A percentile compares a stretch with the other conserved stretches of the same genome.
These are phyloP conservation scores for Sequoiadendron giganteum DNA, from an alignment of 75 land plant genomes.

Conservation along the genomic window DNA sequence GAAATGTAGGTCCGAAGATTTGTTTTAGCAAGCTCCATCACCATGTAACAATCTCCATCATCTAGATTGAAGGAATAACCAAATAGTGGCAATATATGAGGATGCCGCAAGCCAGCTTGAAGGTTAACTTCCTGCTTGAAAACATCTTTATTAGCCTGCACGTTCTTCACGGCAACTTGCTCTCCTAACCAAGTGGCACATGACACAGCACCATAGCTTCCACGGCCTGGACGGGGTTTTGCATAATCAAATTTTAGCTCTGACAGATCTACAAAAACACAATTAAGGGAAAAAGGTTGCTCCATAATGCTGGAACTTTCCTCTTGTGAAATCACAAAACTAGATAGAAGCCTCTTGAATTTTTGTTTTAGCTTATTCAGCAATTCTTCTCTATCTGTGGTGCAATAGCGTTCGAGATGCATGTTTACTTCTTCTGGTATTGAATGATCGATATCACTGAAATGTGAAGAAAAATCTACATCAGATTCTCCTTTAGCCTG, in stretches of 20 bases:
- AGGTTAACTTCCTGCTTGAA: not conserved
- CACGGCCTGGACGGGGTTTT: not conserved
- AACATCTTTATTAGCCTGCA: not conserved
- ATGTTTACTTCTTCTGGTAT: not conserved
- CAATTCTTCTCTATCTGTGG: not conserved
- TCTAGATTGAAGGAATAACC: not conserved
- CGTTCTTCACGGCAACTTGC: not conserved
- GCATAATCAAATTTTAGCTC: not conserved
- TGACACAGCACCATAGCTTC: slow-evolving; percentile 4
- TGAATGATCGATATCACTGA: not conserved
- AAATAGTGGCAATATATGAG: not conserved
- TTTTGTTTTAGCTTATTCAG: not conserved
- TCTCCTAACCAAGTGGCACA: not conserved
- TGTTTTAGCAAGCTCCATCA: not conserved
- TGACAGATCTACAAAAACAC: not conserved
- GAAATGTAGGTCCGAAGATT: not conserved
- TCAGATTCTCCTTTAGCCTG: not conserved
- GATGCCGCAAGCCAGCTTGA: not conserved
- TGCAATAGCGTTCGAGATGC: not conserved
- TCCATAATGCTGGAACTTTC: not conserved
- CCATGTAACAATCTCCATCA: not conserved
- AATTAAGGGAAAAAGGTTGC: not conserved
- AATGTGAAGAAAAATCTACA: not conserved
- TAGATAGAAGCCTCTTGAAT: not conserved
- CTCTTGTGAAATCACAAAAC: not conserved